A percentile compares a stretch with the other conserved stretches of the same genome.
Conservation (phyloP, 805 yeast species). For the Sugiyamaella lignohabitans region DNA sequence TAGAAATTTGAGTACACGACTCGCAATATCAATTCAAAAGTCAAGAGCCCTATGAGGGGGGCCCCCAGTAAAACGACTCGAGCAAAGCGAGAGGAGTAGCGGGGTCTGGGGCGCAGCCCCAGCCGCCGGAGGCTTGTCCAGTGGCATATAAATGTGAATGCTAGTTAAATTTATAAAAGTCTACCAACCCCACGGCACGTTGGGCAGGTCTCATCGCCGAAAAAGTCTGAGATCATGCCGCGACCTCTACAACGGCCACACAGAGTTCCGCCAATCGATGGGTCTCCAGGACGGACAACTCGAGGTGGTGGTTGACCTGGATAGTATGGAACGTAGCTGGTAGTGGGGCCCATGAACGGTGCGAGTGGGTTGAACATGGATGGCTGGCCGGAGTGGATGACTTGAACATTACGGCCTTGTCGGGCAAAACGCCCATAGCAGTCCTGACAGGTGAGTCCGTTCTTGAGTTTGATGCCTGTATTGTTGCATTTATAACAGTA, state of each 20-base stretch:
- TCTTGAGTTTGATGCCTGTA: conserved; percentile 57
- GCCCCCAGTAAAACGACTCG: too few species aligned
- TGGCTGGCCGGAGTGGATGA: conserved; percentile 19
- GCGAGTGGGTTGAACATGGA: conserved; percentile 15
- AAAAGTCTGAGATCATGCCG: conserved; percentile 48
- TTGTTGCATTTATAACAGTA: conserved; percentile 65
- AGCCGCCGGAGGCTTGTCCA: not conserved
- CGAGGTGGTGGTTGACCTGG: conserved; percentile 34
- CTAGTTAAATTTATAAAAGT: conserved; percentile 9
- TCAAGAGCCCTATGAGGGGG: too few species aligned
- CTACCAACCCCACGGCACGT: conserved; percentile 66
- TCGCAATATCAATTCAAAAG: too few species aligned
- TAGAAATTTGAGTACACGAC: too few species aligned
- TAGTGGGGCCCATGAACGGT: conserved; percentile 15
- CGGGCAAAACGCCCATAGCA: conserved; percentile 66
- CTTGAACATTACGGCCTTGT: conserved; percentile 24
- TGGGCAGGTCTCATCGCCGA: conserved; percentile 58
- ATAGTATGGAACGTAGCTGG: conserved; percentile 3
- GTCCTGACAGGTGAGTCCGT: conserved; percentile 57
- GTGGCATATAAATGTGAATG: not conserved
- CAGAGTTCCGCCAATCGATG: conserved; percentile 61
- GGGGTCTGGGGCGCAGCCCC: not conserved
- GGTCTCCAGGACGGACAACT: conserved; percentile 69
- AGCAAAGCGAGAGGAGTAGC: not conserved
- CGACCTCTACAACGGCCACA: conserved; percentile 70